Evolutionary conservation across 2,329 filamentous ascomycete genomes (phyloP).

Genomic region (Erysiphe pisi): DNA sequence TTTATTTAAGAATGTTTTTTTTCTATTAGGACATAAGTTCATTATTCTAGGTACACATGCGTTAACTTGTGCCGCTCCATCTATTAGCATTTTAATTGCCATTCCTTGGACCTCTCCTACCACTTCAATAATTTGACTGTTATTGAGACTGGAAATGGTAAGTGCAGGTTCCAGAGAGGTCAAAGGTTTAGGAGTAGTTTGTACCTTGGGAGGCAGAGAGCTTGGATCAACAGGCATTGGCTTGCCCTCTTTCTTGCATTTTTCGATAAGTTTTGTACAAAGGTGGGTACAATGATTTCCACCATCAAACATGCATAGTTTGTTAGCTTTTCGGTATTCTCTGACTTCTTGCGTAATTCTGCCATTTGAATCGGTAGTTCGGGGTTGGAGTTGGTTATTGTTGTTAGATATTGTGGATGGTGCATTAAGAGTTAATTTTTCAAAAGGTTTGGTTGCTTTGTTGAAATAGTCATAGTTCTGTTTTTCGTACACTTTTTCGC

Average conservation of each 20-base stretch:
- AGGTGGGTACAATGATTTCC: constrained; percentile 22
- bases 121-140: neutral
- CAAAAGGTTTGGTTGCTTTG: neutral
- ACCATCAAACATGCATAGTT: constrained; percentile 25
- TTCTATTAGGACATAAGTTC: neutral
- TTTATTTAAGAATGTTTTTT: neutral
- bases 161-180: neutral
- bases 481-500: neutral
- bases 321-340: constrained; percentile 8
- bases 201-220: constrained; percentile 8
- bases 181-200: neutral
- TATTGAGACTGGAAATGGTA: neutral
- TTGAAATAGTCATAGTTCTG: too few species aligned
- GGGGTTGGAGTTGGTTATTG: neutral
- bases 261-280: constrained; percentile 15
- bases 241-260: constrained; percentile 19
- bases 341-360: neutral
- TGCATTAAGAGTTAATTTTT: neutral
- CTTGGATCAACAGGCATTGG: neutral
- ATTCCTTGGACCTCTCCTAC: constrained; percentile 4
- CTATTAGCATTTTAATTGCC: neutral
- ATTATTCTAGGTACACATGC: constrained; percentile 1
- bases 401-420: neutral
- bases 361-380: neutral
- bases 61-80: constrained; percentile 20